A percentile compares a stretch with the other conserved stretches of the same genome.
phyloP scores from a whole-genome alignment of 2,329 filamentous ascomycete species.

The Colletotrichum noveboracense region DNA sequence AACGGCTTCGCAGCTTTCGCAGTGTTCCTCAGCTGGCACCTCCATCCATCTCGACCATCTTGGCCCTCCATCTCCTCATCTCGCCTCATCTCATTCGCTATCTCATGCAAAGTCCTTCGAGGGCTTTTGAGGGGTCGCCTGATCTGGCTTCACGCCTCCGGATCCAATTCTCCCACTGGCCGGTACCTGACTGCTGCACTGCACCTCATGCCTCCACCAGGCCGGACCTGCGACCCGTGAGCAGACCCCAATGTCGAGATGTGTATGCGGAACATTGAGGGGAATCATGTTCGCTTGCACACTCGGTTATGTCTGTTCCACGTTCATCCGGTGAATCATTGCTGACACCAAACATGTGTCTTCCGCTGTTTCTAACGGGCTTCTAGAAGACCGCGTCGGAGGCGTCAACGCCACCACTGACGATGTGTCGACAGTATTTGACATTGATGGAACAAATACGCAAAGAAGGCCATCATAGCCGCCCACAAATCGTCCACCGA shows the following conservation, averaged over 20 bases:
- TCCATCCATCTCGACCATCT: not conserved
- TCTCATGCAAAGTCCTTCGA: not conserved
- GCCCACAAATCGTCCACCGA: not conserved
- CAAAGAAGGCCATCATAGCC: not conserved
- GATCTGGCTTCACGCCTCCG: not conserved
- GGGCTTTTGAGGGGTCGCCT: not conserved
- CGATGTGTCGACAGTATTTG: not conserved
- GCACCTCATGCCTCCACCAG: not conserved
- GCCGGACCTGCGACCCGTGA: not conserved
- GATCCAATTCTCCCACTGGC: not conserved
- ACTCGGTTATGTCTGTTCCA: not conserved
- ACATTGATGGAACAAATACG: not conserved
- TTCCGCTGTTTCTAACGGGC: not conserved
- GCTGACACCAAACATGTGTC: not conserved
- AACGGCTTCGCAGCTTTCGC: not conserved
- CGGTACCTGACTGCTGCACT: constrained; percentile 13
- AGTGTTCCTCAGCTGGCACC: not conserved
- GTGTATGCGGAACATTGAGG: not conserved
- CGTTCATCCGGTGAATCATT: not conserved
- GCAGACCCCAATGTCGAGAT: not conserved
- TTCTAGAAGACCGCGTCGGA: not conserved
- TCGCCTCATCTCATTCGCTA: not conserved
- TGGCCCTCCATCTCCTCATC: not conserved
- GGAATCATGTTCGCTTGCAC: not conserved
- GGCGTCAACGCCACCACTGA: not conserved